Evolutionary conservation across 2,329 filamentous ascomycete genomes (phyloP), one percentile per base, ranked within the genome.

Genomic region (Knoxdaviesia capensis): DNA sequence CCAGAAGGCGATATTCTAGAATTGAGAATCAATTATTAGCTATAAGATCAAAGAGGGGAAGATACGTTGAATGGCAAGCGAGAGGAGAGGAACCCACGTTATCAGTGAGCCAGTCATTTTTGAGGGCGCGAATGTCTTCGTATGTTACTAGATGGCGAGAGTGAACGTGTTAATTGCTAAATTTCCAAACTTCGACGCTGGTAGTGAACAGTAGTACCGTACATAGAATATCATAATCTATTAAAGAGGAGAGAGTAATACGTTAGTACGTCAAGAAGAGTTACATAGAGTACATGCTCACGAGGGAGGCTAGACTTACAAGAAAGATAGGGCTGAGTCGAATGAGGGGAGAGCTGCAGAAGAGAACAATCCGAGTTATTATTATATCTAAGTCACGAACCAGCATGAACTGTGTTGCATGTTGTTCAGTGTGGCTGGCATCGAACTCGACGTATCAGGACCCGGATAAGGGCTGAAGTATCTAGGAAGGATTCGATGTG

Each of bases 21-120:
- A 20, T n/a, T 10, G n/a, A 33, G 5, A 34, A 32, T 8, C 6
- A 5, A 7, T 28, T 31, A 43, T 35, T 29, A 36, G 33, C 34
- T 33, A 40, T 11, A 4, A 20, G 32, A 6, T 34, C 44, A 36
- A 39, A 31, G 11, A n/a, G 7, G 9, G n/a, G 34, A 38, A 29
- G 29, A 40, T 49, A 40, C 46, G 46, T 38, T 9, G n/a, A 8
- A 36, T 4, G 11, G 36, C 34, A 41, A 30, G 36, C 29, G n/a
- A 7, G 41, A 8, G 6, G 36, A 33, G 7, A 1, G n/a, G 9
- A 36, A 62, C 71, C 49, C 66, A 87, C 83, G 64, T 94, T 94
- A 58, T 98, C 90, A 37, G 88, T 94, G 41, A 98, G 68, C 90
- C 90, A 98, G 66, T 94, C 90, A 59, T 82, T 69, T 60, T 82